phyloP scores from a whole-genome alignment of 345 rosid genomes.

The Euphorbia tirucalli region DNA sequence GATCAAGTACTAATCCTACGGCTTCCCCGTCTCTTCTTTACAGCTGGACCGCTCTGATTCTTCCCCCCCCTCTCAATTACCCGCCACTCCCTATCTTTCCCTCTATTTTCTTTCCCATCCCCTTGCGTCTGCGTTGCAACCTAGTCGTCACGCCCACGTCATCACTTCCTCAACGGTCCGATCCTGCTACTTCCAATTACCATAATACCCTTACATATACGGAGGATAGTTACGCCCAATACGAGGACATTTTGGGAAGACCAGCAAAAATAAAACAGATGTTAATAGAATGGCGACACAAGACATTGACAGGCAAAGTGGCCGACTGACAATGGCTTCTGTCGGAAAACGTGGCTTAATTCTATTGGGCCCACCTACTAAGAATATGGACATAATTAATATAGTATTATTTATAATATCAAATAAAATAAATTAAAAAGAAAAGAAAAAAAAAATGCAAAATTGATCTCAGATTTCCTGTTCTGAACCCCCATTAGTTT shows the following conservation, averaged over 20 bases:
- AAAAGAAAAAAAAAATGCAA: too few species aligned
- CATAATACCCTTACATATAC: background rate
- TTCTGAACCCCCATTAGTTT: background rate
- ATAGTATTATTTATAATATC: constrained; percentile 18
- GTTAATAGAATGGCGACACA: too few species aligned
- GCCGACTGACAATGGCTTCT: background rate
- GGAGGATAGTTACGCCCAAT: background rate
- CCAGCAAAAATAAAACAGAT: too few species aligned
- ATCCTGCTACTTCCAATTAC: background rate
- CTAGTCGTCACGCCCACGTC: constrained; percentile 16
- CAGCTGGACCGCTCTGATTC: constrained; percentile 30
- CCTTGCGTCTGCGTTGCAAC: constrained; percentile 16
- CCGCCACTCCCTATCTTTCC: constrained; percentile 19
- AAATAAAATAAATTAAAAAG: background rate
- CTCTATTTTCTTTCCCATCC: constrained; percentile 1
- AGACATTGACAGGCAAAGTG: too few species aligned
- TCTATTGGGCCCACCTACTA: background rate
- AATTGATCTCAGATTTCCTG: background rate
- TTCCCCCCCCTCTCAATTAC: background rate
- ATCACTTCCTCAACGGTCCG: too few species aligned
- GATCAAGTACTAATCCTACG: background rate
- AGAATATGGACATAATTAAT: background rate
- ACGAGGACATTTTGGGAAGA: background rate
- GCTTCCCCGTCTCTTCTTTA: background rate
- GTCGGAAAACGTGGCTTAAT: constrained; percentile 23